Evolutionary conservation across 306 rosid genomes (phyloP), one percentile per base, ranked within the genome.

Genomic region (Begonia peltatifolia): DNA sequence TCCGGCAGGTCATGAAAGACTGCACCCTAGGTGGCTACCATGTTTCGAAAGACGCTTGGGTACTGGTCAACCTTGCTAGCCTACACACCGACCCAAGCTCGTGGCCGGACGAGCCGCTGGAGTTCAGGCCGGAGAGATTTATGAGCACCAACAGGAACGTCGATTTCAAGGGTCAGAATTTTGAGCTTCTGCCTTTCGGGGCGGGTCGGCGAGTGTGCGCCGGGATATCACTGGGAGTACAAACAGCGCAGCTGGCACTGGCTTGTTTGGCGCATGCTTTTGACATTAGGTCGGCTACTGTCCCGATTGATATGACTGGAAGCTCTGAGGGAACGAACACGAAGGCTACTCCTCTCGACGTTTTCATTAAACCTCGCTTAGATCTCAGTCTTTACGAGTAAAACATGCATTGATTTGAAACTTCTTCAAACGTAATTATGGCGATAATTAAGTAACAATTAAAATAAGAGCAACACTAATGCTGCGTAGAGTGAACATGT

Each of bases 121-220:
- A 69, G 35, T 74, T 74, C 52, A 42, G 50, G 30, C 75, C 75
- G 4, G 75, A 74, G 38, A 74, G 75, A 15, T 74, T 74, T 15
- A 10, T 74, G 7, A 65, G 16, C 6, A 64, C 60, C 6, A 71
- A 74, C 55, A 68, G 51, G 17, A 53, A 9, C n/a, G 38, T 74
- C 3, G 75, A 74, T 54, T 56, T 65, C 0, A 68, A 54, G 52
- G 71, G 79, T 23, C 59, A 61, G 2, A 48, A 61, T 50, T 74
- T 57, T 23, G 72, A 69, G 61, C 63, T 74, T 1, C 54, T 74
- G n/a, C 79, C 75, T 0, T 74, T 68, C 42, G 75, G 72, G 0
- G 43, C 57, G 0, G 75, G 79, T 15, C 64, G 79, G 65, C 67
- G 79, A 66, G 4, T 13, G 0, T 74, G 79, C 10, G 74, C 71